These are phyloP conservation scores for Yarrowia porcina DNA, from an alignment of 805 yeast species.

Conservation along the genomic window DNA sequence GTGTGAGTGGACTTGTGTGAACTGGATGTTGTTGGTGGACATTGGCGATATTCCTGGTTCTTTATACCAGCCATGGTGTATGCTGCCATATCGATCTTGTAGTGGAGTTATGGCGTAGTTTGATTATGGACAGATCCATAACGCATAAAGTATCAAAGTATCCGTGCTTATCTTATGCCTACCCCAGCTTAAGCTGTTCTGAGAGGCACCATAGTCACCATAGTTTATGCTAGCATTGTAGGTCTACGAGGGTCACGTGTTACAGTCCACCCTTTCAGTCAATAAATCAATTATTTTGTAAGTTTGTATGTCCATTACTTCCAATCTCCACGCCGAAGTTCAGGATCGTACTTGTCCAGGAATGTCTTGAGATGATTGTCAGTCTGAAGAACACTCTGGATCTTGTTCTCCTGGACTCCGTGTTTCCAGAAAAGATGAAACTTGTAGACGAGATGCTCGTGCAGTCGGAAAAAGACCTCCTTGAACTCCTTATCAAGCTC, in stretches of 20 bases:
- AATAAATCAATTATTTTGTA: too few species aligned
- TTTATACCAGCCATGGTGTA: neutral
- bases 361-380: constrained; percentile 12
- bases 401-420: constrained; percentile 26
- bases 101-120: too few species aligned
- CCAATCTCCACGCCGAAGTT: neutral
- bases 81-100: neutral
- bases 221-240: neutral
- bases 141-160: neutral
- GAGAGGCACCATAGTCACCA: too few species aligned
- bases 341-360: neutral
- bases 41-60: too few species aligned
- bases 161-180: neutral
- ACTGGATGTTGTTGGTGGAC: too few species aligned
- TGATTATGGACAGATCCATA: neutral
- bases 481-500: neutral
- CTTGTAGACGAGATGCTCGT: constrained; percentile 27
- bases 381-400: constrained; percentile 28
- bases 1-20: neutral
- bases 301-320: neutral
- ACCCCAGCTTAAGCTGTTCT: neutral
- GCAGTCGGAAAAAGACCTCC: constrained; percentile 27
- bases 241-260: neutral
- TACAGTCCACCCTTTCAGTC: too few species aligned
- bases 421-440: constrained; percentile 34